Conservation (phyloP, 2,329 filamentous ascomycete species). For the Lasiodiplodia gonubiensis region DNA sequence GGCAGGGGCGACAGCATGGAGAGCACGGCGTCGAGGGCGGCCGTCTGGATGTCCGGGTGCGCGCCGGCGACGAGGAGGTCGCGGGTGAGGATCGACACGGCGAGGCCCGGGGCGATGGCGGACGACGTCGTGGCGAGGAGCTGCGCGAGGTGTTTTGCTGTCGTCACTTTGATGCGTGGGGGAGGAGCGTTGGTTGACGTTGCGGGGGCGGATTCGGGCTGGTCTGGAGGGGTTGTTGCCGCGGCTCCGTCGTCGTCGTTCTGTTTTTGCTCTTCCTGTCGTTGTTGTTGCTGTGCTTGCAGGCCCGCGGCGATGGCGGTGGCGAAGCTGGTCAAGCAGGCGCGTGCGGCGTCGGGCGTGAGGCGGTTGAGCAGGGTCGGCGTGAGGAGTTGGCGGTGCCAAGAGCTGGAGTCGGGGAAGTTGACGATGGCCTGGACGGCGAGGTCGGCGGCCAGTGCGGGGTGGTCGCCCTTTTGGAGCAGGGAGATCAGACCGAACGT, state of each 20-base stretch:
- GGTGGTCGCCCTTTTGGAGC: slow-evolving; percentile 40
- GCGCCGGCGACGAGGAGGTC: slow-evolving; percentile 38
- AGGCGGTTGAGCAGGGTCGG: slow-evolving; percentile 42
- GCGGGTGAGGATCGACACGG: slow-evolving; percentile 40
- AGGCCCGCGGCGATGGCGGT: slow-evolving; percentile 38
- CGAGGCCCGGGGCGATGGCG: slow-evolving; percentile 40
- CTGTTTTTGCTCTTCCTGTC: slow-evolving; percentile 25
- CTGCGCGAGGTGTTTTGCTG: slow-evolving; percentile 51
- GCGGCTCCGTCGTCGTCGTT: slow-evolving; percentile 33
- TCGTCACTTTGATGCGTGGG: slow-evolving; percentile 47
- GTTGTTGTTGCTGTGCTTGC: background rate
- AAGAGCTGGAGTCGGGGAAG: slow-evolving; percentile 48
- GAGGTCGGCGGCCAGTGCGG: slow-evolving; percentile 38
- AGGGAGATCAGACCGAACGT: slow-evolving; percentile 37
- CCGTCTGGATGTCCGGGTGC: slow-evolving; percentile 48
- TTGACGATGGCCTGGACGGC: slow-evolving; percentile 40
- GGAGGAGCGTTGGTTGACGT: too few species aligned
- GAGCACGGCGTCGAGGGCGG: slow-evolving; percentile 43
- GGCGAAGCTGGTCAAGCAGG: slow-evolving; percentile 40
- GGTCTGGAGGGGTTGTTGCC: background rate
- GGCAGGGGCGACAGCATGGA: slow-evolving; percentile 33
- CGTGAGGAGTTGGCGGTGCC: slow-evolving; percentile 48
- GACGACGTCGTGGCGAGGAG: slow-evolving; percentile 40
- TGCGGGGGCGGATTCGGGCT: too few species aligned
- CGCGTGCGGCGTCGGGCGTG: slow-evolving; percentile 38